phyloP scores from a whole-genome alignment of 225 moss, liverwort and hornwort genomes.

The Climacium dendroides region DNA sequence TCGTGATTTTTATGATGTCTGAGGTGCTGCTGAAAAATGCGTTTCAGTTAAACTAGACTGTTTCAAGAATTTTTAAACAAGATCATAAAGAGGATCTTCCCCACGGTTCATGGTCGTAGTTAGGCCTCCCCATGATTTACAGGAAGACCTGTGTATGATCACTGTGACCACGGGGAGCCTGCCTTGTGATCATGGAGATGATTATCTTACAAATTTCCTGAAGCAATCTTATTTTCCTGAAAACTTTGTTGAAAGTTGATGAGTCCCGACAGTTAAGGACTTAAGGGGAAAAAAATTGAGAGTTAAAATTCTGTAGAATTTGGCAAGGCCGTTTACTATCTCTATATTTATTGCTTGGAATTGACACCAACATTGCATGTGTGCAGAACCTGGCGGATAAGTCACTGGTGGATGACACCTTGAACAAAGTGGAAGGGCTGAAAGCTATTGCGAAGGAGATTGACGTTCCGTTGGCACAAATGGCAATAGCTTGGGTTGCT shows the following conservation, averaged over 20 bases:
- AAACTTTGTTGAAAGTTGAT: not conserved
- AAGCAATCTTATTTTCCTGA: not conserved
- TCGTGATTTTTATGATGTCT: not conserved
- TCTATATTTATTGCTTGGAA: not conserved
- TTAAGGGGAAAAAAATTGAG: not conserved
- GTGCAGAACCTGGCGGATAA: slow-evolving; percentile 50
- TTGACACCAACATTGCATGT: not conserved
- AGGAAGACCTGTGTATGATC: not conserved
- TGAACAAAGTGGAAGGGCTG: slow-evolving; percentile 59
- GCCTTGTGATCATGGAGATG: not conserved
- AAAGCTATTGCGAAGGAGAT: slow-evolving; percentile 64
- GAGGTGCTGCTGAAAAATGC: not conserved
- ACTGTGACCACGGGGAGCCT: not conserved
- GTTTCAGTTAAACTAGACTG: not conserved
- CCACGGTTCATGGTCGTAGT: not conserved
- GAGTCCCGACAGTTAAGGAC: not conserved
- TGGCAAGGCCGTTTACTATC: not conserved
- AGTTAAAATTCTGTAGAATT: not conserved
- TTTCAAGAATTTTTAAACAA: not conserved
- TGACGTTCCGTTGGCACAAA: slow-evolving; percentile 59
- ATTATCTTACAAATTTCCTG: not conserved
- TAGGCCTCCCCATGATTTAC: not conserved
- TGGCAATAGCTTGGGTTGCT: slow-evolving; percentile 85
- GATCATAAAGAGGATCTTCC: not conserved
- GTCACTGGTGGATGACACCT: slow-evolving; percentile 59